Evolutionary conservation across 1,284 basidiomycete genomes (phyloP).

Genomic region (Ustilago curta): DNA sequence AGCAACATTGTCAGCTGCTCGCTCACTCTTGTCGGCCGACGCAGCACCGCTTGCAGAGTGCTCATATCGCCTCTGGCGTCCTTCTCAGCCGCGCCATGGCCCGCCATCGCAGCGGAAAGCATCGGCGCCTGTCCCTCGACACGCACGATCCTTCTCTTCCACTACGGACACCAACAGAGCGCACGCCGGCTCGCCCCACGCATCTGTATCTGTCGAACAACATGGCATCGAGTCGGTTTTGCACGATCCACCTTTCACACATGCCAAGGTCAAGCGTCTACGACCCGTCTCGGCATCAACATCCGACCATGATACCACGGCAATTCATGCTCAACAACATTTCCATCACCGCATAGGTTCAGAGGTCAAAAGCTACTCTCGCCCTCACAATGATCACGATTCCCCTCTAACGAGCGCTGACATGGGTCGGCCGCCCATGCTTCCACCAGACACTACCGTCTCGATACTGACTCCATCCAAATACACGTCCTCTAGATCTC

Average conservation of each 20-base stretch:
- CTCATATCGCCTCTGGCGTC: conserved; percentile 31
- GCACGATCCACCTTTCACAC: conserved; percentile 24
- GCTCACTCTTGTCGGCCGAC: conserved; percentile 2
- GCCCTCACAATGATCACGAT: neutral
- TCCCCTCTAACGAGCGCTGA: too few species aligned
- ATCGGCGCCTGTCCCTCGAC: neutral
- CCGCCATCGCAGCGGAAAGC: neutral
- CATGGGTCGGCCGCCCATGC: neutral
- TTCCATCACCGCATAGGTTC: neutral
- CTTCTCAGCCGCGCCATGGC: conserved; percentile 5
- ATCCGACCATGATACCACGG: neutral
- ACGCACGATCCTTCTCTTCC: conserved; percentile 16
- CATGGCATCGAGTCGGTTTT: conserved; percentile 22
- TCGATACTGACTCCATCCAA: neutral
- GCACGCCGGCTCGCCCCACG: conserved; percentile 3
- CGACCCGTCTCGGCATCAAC: conserved; percentile 13
- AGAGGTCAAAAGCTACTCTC: too few species aligned
- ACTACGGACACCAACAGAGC: neutral
- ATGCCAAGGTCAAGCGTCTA: conserved; percentile 26
- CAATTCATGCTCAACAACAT: neutral
- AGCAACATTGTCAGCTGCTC: conserved; percentile 22
- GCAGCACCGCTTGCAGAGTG: conserved; percentile 28
- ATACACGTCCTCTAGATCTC: neutral
- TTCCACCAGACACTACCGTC: conserved; percentile 8
- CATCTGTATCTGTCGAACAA: conserved; percentile 14